These are phyloP conservation scores for Ceratobasidium sp. DNA, from an alignment of 1,284 basidiomycete genomes.

Conservation along the genomic window DNA sequence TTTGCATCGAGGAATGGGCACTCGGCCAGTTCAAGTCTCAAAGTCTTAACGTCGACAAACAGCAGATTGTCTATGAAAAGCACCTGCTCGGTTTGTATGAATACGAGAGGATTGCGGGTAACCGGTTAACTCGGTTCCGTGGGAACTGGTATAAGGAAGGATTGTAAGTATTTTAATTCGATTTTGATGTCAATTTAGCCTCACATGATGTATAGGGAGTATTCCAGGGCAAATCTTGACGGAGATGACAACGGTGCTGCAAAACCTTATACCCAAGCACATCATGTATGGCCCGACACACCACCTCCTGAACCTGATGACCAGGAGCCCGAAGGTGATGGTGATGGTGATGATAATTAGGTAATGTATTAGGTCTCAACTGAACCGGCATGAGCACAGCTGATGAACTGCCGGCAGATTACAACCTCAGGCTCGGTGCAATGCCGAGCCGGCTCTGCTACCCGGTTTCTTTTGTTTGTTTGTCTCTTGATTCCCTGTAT, in stretches of 20 bases:
- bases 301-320: constrained; percentile 1
- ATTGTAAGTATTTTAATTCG: constrained; percentile 16
- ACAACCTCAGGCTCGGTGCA: too few species aligned
- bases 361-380: not conserved
- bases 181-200: not conserved
- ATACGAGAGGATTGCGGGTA: not conserved
- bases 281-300: constrained; percentile 17
- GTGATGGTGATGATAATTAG: too few species aligned
- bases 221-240: not conserved
- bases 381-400: not conserved
- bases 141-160: not conserved
- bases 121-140: constrained; percentile 9
- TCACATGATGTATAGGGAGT: not conserved
- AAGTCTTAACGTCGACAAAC: constrained; percentile 8
- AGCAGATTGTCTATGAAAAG: not conserved
- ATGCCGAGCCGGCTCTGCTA: too few species aligned
- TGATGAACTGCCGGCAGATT: too few species aligned
- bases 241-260: not conserved
- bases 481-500: too few species aligned
- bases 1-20: constrained; percentile 16
- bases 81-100: constrained; percentile 13
- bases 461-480: too few species aligned
- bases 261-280: not conserved
- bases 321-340: too few species aligned
- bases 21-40: not conserved